Conservation (phyloP, 2,329 filamentous ascomycete genomes). For the Coniochaeta sp. region DNA sequence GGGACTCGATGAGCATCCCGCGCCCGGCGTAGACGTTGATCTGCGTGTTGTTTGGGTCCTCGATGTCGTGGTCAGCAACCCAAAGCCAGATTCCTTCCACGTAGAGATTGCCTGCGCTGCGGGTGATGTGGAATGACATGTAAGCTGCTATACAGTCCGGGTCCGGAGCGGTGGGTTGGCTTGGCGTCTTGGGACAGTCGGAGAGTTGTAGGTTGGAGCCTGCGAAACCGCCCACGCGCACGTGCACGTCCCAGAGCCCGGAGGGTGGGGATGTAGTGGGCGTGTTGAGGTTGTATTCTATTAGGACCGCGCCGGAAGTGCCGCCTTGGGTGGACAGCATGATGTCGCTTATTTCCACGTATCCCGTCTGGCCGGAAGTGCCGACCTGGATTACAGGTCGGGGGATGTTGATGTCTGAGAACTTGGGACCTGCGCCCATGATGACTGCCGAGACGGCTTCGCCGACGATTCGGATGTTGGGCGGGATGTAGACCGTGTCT, state of each 20-base stretch:
- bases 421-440: conserved; percentile 48
- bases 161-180: conserved; percentile 15
- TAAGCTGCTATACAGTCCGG: conserved; percentile 28
- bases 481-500: conserved; percentile 42
- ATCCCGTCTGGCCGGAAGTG: conserved; percentile 52
- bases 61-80: conserved; percentile 45
- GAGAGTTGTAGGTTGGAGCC: conserved; percentile 62
- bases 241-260: conserved; percentile 69
- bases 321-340: conserved; percentile 63
- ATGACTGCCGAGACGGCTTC: conserved; percentile 45
- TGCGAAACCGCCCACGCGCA: conserved; percentile 64
- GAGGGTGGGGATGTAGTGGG: conserved; percentile 26
- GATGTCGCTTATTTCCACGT: conserved; percentile 65
- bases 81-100: conserved; percentile 45
- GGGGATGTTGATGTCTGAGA: conserved; percentile 50
- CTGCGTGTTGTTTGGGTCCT: conserved; percentile 32
- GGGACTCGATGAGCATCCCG: conserved; percentile 39
- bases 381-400: conserved; percentile 58
- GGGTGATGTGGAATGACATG: conserved; percentile 35
- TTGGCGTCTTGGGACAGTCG: conserved; percentile 53
- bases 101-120: conserved; percentile 27
- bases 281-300: conserved; percentile 65
- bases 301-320: conserved; percentile 59
- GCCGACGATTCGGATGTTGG: conserved; percentile 47
- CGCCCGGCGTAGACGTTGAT: conserved; percentile 44